Evolutionary conservation across 768 basidiomycete species (phyloP).

Genomic region (Mrakia gelida): DNA sequence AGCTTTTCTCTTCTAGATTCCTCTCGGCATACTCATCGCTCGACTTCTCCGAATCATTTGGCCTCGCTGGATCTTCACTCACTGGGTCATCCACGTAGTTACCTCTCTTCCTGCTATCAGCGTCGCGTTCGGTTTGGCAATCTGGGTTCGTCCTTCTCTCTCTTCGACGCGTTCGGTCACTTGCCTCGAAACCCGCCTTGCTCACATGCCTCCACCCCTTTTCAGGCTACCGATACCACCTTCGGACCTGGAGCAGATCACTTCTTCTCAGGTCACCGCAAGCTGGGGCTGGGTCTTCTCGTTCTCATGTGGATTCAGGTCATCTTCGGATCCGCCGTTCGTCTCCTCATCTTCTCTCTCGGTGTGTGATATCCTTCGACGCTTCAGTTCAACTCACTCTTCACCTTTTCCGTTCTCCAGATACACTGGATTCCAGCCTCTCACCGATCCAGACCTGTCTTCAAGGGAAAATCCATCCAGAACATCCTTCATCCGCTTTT

Average conservation of each 20-base stretch:
- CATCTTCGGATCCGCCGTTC: constrained; percentile 15
- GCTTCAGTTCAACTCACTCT: no score
- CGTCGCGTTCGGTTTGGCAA: constrained; percentile 11
- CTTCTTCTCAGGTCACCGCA: constrained; percentile 20
- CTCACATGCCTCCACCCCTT: no score
- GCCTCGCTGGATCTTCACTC: constrained; percentile 14
- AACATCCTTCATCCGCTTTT: constrained; percentile 20
- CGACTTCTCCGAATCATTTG: background rate
- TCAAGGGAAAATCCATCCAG: background rate
- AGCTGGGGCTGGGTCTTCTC: constrained; percentile 1
- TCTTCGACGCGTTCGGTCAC: background rate
- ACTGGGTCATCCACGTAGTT: constrained; percentile 19
- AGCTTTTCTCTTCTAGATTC: background rate
- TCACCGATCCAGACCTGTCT: background rate
- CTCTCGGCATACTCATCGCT: constrained; percentile 16
- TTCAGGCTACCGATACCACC: constrained; percentile 16
- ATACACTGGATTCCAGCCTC: background rate
- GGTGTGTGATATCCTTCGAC: no score
- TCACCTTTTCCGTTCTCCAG: no score
- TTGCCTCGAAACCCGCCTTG: no score
- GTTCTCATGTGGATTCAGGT: constrained; percentile 16
- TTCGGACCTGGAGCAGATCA: background rate
- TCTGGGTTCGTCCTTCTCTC: constrained; percentile 9
- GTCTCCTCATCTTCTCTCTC: no score
- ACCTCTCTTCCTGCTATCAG: background rate